A percentile compares a stretch with the other conserved stretches of the same genome.
Conservation (phyloP, 495 filamentous ascomycete genomes). For the Daldinia bambusicola region DNA sequence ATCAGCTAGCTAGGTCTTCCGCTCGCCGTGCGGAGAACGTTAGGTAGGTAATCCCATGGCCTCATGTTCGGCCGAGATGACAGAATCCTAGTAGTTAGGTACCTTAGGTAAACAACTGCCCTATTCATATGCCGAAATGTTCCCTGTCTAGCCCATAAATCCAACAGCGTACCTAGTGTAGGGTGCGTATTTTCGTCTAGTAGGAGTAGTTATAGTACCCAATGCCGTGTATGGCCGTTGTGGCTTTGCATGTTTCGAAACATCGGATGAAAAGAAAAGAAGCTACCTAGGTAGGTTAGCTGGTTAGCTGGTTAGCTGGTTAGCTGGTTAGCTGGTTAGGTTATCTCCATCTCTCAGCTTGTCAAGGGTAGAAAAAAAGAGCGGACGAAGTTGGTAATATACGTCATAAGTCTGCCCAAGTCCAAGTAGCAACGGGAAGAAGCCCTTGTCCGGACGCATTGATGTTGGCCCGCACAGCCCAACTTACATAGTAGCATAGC, state of each 20-base stretch:
- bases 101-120: neutral
- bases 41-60: conserved; percentile 30
- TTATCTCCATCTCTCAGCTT: conserved; percentile 25
- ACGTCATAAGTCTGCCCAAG: conserved; percentile 36
- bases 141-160: neutral
- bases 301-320: no score
- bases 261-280: conserved; percentile 25
- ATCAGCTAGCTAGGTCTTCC: conserved; percentile 8
- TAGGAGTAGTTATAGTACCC: neutral
- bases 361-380: conserved; percentile 29
- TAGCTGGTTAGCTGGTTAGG: no score
- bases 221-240: conserved; percentile 8
- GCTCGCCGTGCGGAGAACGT: conserved; percentile 30
- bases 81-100: conserved; percentile 2
- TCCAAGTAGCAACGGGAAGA: conserved; percentile 8
- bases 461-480: conserved; percentile 27
- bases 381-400: conserved; percentile 6
- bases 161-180: neutral
- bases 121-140: neutral
- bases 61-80: conserved; percentile 21
- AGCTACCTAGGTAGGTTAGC: neutral
- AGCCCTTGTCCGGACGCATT: conserved; percentile 18
- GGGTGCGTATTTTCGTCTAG: neutral
- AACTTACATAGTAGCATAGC: neutral
- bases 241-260: conserved; percentile 43